Conservation (phyloP, 306 rosid genomes). For the Hylodesmum podocarpum region DNA sequence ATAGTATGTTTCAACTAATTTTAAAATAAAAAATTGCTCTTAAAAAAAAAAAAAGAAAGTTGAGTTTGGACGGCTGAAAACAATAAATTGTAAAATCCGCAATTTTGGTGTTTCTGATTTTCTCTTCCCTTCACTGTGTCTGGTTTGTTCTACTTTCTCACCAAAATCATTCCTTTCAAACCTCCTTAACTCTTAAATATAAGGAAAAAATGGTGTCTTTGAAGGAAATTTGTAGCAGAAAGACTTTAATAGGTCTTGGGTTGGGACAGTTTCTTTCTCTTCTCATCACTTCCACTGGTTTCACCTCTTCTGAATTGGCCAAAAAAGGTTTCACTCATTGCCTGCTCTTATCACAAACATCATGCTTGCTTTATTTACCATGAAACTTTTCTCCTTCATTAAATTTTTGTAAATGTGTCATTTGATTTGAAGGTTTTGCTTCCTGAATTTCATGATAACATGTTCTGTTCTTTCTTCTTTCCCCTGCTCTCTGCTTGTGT, state of each 20-base stretch:
- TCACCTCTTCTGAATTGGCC: constrained; percentile 70
- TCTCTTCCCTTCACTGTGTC: too few relatives aligned
- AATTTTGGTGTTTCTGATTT: too few relatives aligned
- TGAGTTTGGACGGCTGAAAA: too few relatives aligned
- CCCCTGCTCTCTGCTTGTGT: not conserved
- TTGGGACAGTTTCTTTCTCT: constrained; percentile 85
- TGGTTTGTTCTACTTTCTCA: too few relatives aligned
- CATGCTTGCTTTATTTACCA: not conserved
- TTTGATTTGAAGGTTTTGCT: not conserved
- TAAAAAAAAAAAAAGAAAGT: too few relatives aligned
- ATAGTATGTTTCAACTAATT: too few relatives aligned
- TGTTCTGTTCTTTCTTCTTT: not conserved
- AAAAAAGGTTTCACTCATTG: constrained; percentile 50
- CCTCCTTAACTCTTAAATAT: too few relatives aligned
- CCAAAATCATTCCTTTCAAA: too few relatives aligned
- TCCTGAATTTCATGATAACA: not conserved
- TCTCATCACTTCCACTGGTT: constrained; percentile 73
- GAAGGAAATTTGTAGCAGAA: constrained; percentile 48
- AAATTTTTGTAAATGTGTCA: not conserved
- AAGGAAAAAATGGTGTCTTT: constrained; percentile 31
- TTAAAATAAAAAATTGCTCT: too few relatives aligned
- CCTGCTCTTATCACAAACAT: not conserved
- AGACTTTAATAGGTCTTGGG: constrained; percentile 61
- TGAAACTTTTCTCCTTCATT: not conserved
- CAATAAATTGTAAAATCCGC: too few relatives aligned